Base-by-base conservation (phyloP, 345 rosid species). In the Stellera chamaejasme region DNA sequence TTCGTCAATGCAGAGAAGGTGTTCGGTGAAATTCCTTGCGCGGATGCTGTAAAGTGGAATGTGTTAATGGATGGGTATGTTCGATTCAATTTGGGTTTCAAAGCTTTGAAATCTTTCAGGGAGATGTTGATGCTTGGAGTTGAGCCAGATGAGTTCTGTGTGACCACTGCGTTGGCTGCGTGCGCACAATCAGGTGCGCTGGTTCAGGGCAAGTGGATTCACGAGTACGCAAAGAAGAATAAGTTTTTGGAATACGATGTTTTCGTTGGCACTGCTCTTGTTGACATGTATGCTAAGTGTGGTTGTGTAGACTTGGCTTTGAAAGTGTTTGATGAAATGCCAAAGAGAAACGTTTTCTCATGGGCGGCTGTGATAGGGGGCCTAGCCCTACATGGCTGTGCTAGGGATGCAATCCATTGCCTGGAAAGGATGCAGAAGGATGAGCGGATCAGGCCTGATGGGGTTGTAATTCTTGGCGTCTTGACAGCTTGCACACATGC, bases 241-340 rank as follows among this genome's bases (percentile, higher is more conserved):
- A 64, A 59, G 43, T n/a, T 2, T 53, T 54, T 72, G 52, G 68
- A 60, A 44, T 44, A 16, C 19, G 87, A 83, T 60, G 75, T 79
- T 1, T 74, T 74, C 70, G 36, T 75, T 2, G 81, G 84, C 11
- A 81, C 84, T 2, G 72, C 87, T 0, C 79, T 79, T 27, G 78
- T 81, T 65, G 81, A 84, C 58, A 81, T 79, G 87, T 75, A 81
- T 69, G 77, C 75, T 6, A 84, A 81, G 58, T 79, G 84, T 73
- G 87, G 88, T 43, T 77, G 68, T 15, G 45, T 79, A 56, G 70
- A 75, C 51, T 54, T 41, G 61, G 83, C 85, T 48, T 13, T 56
- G 64, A 69, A 71, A 68, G 77, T 74, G 13, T 78, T 84, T 27
- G 61, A 75, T 48, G 69, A 48, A 45, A 63, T 84, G 81, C 62